Evolutionary conservation across 2,329 filamentous ascomycete genomes (phyloP), one percentile per base, ranked within the genome.

Genomic region (Clarireedia sp.): DNA sequence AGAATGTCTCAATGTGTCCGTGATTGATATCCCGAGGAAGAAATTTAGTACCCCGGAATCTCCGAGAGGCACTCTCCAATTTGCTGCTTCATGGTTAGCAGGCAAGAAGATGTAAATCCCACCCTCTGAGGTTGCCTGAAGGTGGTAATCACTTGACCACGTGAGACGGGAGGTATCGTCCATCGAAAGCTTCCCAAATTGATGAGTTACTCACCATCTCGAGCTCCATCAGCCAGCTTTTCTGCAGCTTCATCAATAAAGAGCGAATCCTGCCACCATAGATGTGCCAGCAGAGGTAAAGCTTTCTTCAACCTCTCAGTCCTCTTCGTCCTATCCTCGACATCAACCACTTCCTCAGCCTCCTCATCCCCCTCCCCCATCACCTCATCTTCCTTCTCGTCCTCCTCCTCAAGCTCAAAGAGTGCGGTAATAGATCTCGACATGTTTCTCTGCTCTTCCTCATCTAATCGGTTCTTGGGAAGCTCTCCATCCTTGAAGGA

Each of bases 1-100:
- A 16, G 46, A 26, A 16, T 50, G 52, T 10, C 24, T 26, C n/a
- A 51, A 21, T 43, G 52, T 41, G 17, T 55, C 14, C 0, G 66
- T 64, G 5, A 69, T 68, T 8, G 82, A 64, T 12, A 80, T 62
- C 10, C 70, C 67, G 16, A 83, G 71, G 62, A 82, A 81, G 68
- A 82, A 80, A 19, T 75, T 72, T 8, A 85, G 67, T 33, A 85
- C 69, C 2, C 80, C 80, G 0, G 82, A 81, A 26, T 79, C 74
- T 6, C 81, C 82, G 9, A 82, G 69, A 0, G 82, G 77, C 23
- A 73, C 62, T 55, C 82, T 74, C 79, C 81, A 85, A 46, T 74
- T 73, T 41, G 73, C 81, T 83, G 58, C 17, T 24, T 6, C 21
- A 12, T 5, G 26, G 45, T 69, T 49, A 66, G 62, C 14, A 47